Evolutionary conservation across 352 stramenopile species (phyloP).

Genomic region (Phytophthora crassamura): DNA sequence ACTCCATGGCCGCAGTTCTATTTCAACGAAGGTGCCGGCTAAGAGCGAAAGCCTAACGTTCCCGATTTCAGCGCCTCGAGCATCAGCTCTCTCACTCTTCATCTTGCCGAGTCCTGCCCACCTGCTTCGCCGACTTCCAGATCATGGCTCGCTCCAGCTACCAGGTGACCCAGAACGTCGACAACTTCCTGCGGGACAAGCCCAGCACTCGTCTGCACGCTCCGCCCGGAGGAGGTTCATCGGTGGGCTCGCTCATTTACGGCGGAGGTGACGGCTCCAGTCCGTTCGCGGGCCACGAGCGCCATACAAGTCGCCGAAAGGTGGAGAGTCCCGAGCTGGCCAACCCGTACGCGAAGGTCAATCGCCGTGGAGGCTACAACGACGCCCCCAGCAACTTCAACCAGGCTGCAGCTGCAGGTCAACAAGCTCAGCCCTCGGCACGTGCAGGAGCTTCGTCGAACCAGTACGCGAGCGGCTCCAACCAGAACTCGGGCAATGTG

Average conservation of each 20-base stretch:
- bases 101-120: conserved; percentile 29
- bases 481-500: conserved; percentile 92
- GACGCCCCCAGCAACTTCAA: conserved; percentile 31
- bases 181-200: conserved; percentile 84
- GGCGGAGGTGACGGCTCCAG: conserved; percentile 61
- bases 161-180: conserved; percentile 78
- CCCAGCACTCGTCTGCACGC: conserved; percentile 78
- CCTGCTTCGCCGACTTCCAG: conserved; percentile 1
- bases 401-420: conserved; percentile 22
- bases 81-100: conserved; percentile 35
- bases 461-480: conserved; percentile 80
- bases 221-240: conserved; percentile 74
- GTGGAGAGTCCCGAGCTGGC: conserved; percentile 56
- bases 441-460: conserved; percentile 70
- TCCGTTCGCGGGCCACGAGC: conserved; percentile 60
- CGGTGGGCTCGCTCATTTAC: conserved; percentile 78
- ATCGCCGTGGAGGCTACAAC: conserved; percentile 29
- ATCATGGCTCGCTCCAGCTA: conserved; percentile 65
- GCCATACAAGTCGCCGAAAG: conserved; percentile 47
- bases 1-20: conserved; percentile 30
- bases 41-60: conserved; percentile 9
- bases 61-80: background rate
- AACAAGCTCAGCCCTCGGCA: conserved; percentile 37
- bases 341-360: conserved; percentile 61
- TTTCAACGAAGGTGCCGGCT: conserved; percentile 22